Evolutionary conservation across 192 early-diverging fungal genomes (phyloP).

Genomic region (Coemansia sp.): DNA sequence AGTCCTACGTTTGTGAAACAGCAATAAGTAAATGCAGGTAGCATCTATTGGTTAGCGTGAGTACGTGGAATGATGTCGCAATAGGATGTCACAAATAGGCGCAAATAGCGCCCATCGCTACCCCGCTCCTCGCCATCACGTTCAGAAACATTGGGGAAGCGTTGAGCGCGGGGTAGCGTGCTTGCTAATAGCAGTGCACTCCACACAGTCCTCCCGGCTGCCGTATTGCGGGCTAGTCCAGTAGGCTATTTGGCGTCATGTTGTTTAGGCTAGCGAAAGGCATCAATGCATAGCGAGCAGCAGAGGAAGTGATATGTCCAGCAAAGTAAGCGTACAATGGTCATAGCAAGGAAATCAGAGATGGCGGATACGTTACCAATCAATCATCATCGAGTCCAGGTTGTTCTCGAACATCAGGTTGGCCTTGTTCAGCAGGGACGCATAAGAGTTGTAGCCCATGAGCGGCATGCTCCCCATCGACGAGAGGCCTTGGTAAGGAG

Average conservation of each 20-base stretch:
- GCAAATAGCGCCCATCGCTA: not conserved
- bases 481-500: slow-evolving; percentile 25
- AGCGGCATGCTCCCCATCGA: slow-evolving; percentile 27
- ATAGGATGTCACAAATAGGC: not conserved
- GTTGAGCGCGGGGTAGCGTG: not conserved
- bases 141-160: not conserved
- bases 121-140: not conserved
- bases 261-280: not conserved
- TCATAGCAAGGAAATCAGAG: not conserved
- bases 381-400: slow-evolving; percentile 67
- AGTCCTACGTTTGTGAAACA: slow-evolving; percentile 41
- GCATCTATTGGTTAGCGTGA: not conserved
- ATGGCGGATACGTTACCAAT: slow-evolving; percentile 56
- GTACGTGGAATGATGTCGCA: not conserved
- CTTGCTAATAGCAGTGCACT: not conserved
- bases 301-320: not conserved
- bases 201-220: not conserved
- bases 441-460: slow-evolving; percentile 58
- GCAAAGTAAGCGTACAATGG: not conserved
- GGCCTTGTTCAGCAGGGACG: slow-evolving; percentile 72
- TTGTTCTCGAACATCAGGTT: slow-evolving; percentile 71
- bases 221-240: not conserved
- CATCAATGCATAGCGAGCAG: not conserved
- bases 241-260: not conserved
- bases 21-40: not conserved